Conservation (phyloP, 2,329 filamentous ascomycete genomes). For the Ceratocystis variospora region DNA sequence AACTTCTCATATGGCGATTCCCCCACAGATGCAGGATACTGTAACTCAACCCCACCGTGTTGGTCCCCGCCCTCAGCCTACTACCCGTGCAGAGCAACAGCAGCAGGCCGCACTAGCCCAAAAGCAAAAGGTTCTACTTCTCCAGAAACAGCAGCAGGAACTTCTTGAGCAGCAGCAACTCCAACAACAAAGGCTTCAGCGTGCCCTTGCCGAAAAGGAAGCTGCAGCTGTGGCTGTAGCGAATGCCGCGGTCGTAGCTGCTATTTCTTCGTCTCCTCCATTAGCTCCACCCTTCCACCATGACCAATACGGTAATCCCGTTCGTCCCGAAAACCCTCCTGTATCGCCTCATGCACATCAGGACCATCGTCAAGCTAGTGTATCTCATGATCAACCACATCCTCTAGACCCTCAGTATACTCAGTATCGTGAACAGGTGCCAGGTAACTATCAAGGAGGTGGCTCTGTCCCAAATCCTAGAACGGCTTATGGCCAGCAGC, state of each 20-base stretch:
- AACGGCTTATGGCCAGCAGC: constrained; percentile 6
- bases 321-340: not conserved
- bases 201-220: constrained; percentile 20
- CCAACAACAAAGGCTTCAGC: constrained; percentile 27
- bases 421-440: not conserved
- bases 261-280: constrained; percentile 23
- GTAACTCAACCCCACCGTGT: constrained; percentile 15
- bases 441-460: not conserved
- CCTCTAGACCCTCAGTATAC: not conserved
- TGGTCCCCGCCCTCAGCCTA: constrained; percentile 18
- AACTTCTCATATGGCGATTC: constrained; percentile 16
- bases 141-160: constrained; percentile 16
- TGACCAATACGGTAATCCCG: not conserved
- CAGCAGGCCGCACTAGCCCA: constrained; percentile 21
- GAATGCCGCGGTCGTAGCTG: constrained; percentile 25
- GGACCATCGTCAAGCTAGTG: not conserved
- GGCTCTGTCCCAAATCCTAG: not conserved
- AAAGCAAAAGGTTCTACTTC: constrained; percentile 25
- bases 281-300: not conserved
- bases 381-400: not conserved
- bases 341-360: not conserved
- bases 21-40: constrained; percentile 18
- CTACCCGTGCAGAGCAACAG: constrained; percentile 20
- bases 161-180: constrained; percentile 27
- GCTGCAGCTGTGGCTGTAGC: constrained; percentile 27